These are phyloP conservation scores for Tricholoma flavovirens DNA, from an alignment of 768 basidiomycete species.

Conservation along the genomic window DNA sequence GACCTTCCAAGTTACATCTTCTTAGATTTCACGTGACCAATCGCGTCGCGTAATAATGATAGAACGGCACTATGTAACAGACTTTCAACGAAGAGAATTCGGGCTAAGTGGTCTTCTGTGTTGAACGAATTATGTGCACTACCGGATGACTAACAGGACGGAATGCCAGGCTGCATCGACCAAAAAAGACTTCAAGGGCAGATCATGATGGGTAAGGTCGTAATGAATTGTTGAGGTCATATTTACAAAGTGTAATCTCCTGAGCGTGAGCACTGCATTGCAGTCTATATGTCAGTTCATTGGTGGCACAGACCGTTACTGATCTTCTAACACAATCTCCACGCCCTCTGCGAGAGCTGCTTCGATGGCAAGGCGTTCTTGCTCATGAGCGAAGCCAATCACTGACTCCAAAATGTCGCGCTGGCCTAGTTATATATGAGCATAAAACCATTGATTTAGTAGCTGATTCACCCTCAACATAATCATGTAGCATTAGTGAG, in stretches of 20 bases:
- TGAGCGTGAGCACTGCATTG: too few species aligned
- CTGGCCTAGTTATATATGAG: constrained; percentile 40
- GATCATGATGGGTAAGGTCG: too few species aligned
- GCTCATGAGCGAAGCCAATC: constrained; percentile 40
- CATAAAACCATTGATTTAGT: not conserved
- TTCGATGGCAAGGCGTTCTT: constrained; percentile 42
- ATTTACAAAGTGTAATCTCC: too few species aligned
- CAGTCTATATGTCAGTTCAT: not conserved
- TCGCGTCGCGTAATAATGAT: constrained; percentile 7
- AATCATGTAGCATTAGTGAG: constrained; percentile 57
- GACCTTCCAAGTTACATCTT: constrained; percentile 5
- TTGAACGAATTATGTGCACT: too few species aligned
- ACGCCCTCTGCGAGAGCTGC: constrained; percentile 48
- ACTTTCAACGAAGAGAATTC: too few species aligned
- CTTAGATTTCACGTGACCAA: constrained; percentile 14
- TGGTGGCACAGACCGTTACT: not conserved
- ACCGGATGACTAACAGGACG: too few species aligned
- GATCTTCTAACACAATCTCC: constrained; percentile 46
- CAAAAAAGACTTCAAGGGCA: too few species aligned
- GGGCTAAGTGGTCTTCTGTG: too few species aligned
- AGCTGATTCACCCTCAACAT: constrained; percentile 50
- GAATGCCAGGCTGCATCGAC: too few species aligned
- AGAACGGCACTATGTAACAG: too few species aligned
- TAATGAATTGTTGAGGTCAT: too few species aligned
- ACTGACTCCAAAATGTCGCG: constrained; percentile 50